A percentile compares a stretch with the other conserved stretches of the same genome.
Evolutionary conservation across 2,329 filamentous ascomycete genomes (phyloP).

Genomic region (Diplodia mutila): DNA sequence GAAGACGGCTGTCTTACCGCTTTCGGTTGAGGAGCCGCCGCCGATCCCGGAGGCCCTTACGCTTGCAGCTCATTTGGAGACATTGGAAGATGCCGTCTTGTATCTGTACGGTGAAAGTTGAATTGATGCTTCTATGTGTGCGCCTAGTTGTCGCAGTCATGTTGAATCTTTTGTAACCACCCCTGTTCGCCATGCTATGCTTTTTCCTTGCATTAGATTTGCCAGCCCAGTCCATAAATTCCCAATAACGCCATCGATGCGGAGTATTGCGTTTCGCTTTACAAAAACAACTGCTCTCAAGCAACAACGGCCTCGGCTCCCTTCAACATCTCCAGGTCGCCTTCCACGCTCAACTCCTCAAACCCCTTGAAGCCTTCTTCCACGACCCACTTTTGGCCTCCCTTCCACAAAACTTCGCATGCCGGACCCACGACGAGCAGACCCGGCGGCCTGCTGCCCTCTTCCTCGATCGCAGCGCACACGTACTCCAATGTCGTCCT

Average conservation of each 20-base stretch:
- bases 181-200: slow-evolving; percentile 8
- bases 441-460: slow-evolving; percentile 87
- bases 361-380: slow-evolving; percentile 84
- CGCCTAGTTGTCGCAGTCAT: neutral
- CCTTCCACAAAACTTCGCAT: slow-evolving; percentile 74
- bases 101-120: neutral
- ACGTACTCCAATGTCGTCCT: slow-evolving; percentile 82
- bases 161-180: neutral
- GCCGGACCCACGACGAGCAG: slow-evolving; percentile 82
- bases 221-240: neutral
- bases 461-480: slow-evolving; percentile 79
- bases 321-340: slow-evolving; percentile 30
- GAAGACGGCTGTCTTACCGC: neutral
- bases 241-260: slow-evolving; percentile 19
- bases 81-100: neutral
- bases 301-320: slow-evolving; percentile 14
- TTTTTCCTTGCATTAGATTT: neutral
- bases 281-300: neutral
- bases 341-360: slow-evolving; percentile 54
- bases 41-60: slow-evolving; percentile 1
- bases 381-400: slow-evolving; percentile 73
- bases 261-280: slow-evolving; percentile 1
- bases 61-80: neutral
- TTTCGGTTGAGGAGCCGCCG: neutral
- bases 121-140: neutral